phyloP scores from a whole-genome alignment of 208 protist genomes.

The Tritrichomonas musculus region DNA sequence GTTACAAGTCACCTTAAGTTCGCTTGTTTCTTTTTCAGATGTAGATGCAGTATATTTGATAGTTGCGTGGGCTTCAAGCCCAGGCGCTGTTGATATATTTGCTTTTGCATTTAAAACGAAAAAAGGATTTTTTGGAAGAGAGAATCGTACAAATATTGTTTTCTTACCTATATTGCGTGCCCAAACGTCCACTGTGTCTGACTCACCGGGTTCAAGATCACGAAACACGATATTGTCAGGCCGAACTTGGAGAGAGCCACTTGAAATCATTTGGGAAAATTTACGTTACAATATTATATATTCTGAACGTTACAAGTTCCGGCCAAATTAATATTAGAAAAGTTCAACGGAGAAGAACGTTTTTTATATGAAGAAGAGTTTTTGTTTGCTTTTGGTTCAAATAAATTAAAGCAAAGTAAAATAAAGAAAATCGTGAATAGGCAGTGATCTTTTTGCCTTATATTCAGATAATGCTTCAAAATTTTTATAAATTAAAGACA shows the following conservation, averaged over 20 bases:
- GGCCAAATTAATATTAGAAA: too few relatives aligned
- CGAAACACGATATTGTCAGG: neutral
- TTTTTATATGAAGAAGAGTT: too few relatives aligned
- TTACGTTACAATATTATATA: neutral
- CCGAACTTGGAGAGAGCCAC: neutral
- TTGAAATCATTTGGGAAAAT: constrained; percentile 21
- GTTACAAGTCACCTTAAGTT: too few relatives aligned
- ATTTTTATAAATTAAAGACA: too few relatives aligned
- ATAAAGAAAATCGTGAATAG: too few relatives aligned
- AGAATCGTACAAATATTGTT: neutral
- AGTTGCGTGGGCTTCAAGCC: neutral
- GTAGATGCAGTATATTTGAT: neutral
- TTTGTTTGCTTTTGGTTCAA: too few relatives aligned
- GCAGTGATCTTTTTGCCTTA: too few relatives aligned
- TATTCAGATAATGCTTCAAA: too few relatives aligned
- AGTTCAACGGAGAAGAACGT: too few relatives aligned
- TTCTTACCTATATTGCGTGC: neutral
- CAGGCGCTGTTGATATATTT: neutral
- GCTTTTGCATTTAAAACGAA: neutral
- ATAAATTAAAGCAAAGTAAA: too few relatives aligned
- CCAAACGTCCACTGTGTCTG: neutral
- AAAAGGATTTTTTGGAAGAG: neutral
- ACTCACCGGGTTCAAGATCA: neutral
- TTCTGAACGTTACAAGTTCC: too few relatives aligned
- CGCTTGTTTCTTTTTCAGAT: neutral